Base-by-base conservation (phyloP, 768 basidiomycete genomes). In the Amanita rimosa region DNA sequence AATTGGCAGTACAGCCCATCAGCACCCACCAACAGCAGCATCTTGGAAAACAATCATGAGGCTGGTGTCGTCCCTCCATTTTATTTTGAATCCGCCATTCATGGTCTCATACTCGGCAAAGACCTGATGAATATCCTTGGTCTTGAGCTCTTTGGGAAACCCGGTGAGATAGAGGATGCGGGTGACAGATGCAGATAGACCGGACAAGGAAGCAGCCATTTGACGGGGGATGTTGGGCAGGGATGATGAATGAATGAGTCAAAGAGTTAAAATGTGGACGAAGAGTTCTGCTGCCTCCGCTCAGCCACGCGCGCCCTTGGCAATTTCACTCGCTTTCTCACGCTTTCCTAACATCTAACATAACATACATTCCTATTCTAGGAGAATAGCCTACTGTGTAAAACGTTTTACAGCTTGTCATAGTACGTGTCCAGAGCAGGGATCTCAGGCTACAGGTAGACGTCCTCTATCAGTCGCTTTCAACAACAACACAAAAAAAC, bases 11-110 rank as follows among this genome's bases (percentile, higher is more conserved):
- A 49, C 42, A 43, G 38, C 14, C 19, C 17, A 37, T 46, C 37
- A 34, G 44, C 14, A 75, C 94, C 73, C 61, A 97, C 96, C 95
- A 38, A 85, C 74, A 42, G 75, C 71, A 49, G 96, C 81, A 67
- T 98, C 96, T 54, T 79, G 77, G 62, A 99, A 99, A 48, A 99
- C 96, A 56, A 96, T 85, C 57, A 94, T 70, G 35, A 95, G 85
- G 61, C 88, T 94, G 33, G 90, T 92, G 66, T 99, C 96, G 65
- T 99, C 94, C 58, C 81, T 78, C 96, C 96, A 99, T 64, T 99
- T 99, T 63, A 99, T 94, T 75, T 94, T 92, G 73, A 95, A 96
- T 19, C 96, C 96, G 24, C 95, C 96, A 49, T 73, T 79, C 46
- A 82, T 70, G 52, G 68, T 74, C 58, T 96, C 92, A 77, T 85